Evolutionary conservation across 371 early-diverging fungal species (phyloP).

Genomic region (Paramicrosporidium saccamoebae): DNA sequence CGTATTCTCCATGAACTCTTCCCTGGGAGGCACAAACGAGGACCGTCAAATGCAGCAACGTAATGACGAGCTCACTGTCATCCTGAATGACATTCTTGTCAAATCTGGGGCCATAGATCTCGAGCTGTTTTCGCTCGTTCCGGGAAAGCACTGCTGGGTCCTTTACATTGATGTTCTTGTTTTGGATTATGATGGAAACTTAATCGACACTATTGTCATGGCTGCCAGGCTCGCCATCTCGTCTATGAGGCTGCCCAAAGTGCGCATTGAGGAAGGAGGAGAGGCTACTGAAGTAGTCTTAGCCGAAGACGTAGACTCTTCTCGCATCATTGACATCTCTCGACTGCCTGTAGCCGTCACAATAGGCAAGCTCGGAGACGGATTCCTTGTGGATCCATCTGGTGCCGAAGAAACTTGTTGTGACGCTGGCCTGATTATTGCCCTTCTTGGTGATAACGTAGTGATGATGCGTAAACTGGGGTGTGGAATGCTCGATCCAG

Average conservation of each 20-base stretch:
- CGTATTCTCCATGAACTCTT: background rate
- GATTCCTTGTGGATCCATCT: too few species aligned
- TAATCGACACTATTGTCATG: slow-evolving; percentile 44
- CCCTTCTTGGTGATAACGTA: too few species aligned
- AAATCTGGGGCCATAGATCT: slow-evolving; percentile 54
- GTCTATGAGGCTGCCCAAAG: slow-evolving; percentile 48
- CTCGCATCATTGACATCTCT: too few species aligned
- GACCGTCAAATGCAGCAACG: slow-evolving; percentile 1
- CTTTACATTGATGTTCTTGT: slow-evolving; percentile 67
- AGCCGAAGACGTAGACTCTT: too few species aligned
- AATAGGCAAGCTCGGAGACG: too few species aligned
- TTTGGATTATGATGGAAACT: slow-evolving; percentile 52
- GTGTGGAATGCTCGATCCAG: too few species aligned
- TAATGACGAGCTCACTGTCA: slow-evolving; percentile 49
- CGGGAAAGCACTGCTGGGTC: slow-evolving; percentile 56
- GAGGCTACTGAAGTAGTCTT: too few species aligned
- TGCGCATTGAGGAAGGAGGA: slow-evolving; percentile 26
- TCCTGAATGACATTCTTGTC: slow-evolving; percentile 35
- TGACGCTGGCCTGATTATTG: too few species aligned
- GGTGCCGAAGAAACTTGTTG: too few species aligned
- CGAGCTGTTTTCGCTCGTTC: slow-evolving; percentile 46
- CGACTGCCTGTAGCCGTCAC: too few species aligned
- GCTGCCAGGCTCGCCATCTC: slow-evolving; percentile 48
- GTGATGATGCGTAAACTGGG: too few species aligned
- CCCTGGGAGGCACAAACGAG: slow-evolving; percentile 2